Conservation (phyloP, 331 rosid genomes). For the Malus hybrid region DNA sequence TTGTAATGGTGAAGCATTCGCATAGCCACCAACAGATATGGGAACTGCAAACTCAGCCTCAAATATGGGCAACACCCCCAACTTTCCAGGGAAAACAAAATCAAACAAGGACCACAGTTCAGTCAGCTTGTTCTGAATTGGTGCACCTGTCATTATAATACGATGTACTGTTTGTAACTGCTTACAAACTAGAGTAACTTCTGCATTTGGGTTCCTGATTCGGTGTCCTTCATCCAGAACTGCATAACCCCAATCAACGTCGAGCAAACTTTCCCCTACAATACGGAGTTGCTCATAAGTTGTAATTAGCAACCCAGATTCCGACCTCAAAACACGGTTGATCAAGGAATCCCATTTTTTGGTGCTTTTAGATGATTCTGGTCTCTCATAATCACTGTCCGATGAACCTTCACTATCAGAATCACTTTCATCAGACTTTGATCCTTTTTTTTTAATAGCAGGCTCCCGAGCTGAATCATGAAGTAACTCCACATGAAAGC, state of each 20-base stretch:
- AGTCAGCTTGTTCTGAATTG: conserved; percentile 91
- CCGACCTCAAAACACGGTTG: conserved; percentile 56
- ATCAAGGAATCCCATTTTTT: conserved; percentile 79
- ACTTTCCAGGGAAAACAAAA: conserved; percentile 97
- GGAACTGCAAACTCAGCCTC: conserved; percentile 99
- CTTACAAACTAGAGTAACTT: conserved; percentile 79
- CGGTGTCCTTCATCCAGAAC: conserved; percentile 95
- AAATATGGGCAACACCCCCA: conserved; percentile 96
- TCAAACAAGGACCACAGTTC: conserved; percentile 98
- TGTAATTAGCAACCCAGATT: conserved; percentile 87
- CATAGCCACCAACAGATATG: conserved; percentile 92
- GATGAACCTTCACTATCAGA: conserved; percentile 49
- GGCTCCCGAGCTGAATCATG: conserved; percentile 86
- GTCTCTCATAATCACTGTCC: conserved; percentile 44
- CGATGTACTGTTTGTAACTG: conserved; percentile 96
- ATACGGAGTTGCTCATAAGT: conserved; percentile 93
- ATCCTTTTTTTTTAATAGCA: conserved; percentile 41
- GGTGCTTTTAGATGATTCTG: conserved; percentile 33
- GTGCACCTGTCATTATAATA: conserved; percentile 90
- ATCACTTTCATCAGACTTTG: conserved; percentile 63
- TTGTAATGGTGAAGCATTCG: conserved; percentile 97
- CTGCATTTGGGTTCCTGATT: conserved; percentile 95
- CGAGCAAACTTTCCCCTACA: conserved; percentile 71
- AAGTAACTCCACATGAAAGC: conserved; percentile 69
- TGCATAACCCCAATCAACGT: conserved; percentile 92